Percentiles rank a stretch among this genome's conserved stretches.
phyloP scores from a whole-genome alignment of 2,329 filamentous ascomycete species.

The Byssochlamys sp. region DNA sequence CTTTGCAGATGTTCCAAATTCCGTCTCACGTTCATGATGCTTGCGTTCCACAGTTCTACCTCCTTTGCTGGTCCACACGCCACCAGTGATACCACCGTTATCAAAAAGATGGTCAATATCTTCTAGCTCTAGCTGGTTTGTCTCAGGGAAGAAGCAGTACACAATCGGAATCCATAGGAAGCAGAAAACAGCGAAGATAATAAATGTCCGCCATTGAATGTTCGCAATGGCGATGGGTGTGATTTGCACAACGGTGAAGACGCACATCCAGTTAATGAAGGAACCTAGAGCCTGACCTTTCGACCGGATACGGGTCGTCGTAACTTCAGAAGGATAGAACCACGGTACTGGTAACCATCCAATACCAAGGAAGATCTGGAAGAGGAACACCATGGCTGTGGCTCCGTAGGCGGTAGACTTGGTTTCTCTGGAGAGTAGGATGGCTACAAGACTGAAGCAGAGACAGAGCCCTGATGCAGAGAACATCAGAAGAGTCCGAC shows the following conservation, averaged over 20 bases:
- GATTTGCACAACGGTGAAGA: conserved; percentile 24
- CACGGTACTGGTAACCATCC: conserved; percentile 37
- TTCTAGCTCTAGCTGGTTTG: conserved; percentile 54
- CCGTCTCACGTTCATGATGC: neutral
- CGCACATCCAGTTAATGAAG: conserved; percentile 28
- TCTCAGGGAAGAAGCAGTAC: conserved; percentile 57
- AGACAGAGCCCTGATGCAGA: conserved; percentile 34
- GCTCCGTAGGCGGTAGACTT: conserved; percentile 30
- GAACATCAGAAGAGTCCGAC: conserved; percentile 32
- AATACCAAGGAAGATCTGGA: conserved; percentile 37
- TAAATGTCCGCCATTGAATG: conserved; percentile 22
- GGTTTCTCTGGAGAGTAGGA: conserved; percentile 27
- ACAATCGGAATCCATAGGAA: conserved; percentile 40
- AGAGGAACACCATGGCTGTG: conserved; percentile 38
- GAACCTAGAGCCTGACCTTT: conserved; percentile 33
- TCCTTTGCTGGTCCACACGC: conserved; percentile 24
- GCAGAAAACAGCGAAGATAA: conserved; percentile 19
- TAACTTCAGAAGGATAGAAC: conserved; percentile 36
- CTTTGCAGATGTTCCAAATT: neutral
- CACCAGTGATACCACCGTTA: conserved; percentile 27
- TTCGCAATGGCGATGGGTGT: conserved; percentile 20
- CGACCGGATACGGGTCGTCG: conserved; percentile 32
- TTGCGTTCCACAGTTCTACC: conserved; percentile 11
- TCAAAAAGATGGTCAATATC: conserved; percentile 48
- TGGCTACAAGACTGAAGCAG: conserved; percentile 35